Evolutionary conservation across 352 stramenopile species (phyloP).

Genomic region (Phytophthora tubulina): DNA sequence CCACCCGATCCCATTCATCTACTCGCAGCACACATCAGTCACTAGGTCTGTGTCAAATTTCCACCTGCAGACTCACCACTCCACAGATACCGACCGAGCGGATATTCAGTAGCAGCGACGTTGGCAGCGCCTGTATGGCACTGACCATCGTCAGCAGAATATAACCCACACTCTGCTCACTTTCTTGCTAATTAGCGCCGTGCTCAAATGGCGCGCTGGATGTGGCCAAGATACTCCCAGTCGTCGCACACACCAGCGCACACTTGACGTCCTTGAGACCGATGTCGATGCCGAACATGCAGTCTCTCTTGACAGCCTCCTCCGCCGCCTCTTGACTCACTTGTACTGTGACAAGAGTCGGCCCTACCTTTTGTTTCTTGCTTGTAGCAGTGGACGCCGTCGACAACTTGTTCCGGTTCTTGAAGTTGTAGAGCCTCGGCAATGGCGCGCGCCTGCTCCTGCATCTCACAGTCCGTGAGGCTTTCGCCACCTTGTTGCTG

Average conservation of each 20-base stretch:
- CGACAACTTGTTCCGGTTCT: conserved; percentile 34
- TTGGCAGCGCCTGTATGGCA: conserved; percentile 46
- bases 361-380: conserved; percentile 4
- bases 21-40: background rate
- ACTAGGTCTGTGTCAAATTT: background rate
- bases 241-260: conserved; percentile 48
- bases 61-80: conserved; percentile 48
- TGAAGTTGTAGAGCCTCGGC: conserved; percentile 38
- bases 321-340: conserved; percentile 14
- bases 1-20: conserved; percentile 89
- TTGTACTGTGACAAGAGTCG: conserved; percentile 11
- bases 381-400: background rate
- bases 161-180: conserved; percentile 45
- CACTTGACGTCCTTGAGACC: conserved; percentile 77
- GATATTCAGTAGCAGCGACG: conserved; percentile 24
- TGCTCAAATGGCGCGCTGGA: conserved; percentile 40
- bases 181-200: conserved; percentile 23
- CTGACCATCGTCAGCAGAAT: conserved; percentile 43
- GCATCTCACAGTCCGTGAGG: conserved; percentile 41
- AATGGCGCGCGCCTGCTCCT: conserved; percentile 34
- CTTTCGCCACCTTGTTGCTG: conserved; percentile 17
- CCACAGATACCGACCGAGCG: conserved; percentile 68
- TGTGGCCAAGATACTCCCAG: conserved; percentile 43
- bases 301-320: conserved; percentile 18
- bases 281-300: conserved; percentile 68